Conservation (phyloP, 768 basidiomycete genomes). For the Hebeloma cylindrosporum region DNA sequence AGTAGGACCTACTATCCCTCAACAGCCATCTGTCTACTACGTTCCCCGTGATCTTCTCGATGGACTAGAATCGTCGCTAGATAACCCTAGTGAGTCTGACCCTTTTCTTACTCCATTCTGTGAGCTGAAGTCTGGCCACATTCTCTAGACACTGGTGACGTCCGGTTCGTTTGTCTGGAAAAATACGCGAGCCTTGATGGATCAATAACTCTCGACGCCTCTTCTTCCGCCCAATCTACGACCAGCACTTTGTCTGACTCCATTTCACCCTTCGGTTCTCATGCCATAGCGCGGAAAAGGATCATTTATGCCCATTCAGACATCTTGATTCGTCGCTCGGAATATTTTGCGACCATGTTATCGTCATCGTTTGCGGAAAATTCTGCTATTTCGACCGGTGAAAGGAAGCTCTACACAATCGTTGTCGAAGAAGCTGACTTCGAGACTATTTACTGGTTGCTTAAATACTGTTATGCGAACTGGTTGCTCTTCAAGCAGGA, state of each 20-base stretch:
- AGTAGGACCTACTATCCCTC: constrained; percentile 56
- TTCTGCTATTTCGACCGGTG: constrained; percentile 35
- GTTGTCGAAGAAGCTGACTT: constrained; percentile 81
- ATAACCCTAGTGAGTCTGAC: constrained; percentile 59
- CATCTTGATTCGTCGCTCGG: constrained; percentile 70
- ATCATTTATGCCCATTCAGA: constrained; percentile 79
- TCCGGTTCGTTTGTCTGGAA: constrained; percentile 75
- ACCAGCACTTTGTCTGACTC: constrained; percentile 44
- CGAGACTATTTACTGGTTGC: constrained; percentile 74
- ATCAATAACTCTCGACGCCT: constrained; percentile 10
- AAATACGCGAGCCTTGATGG: constrained; percentile 25
- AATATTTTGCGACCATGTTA: constrained; percentile 78
- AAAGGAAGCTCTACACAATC: constrained; percentile 60
- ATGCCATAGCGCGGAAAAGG: constrained; percentile 64
- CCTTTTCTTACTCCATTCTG: background rate
- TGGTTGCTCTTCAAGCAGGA: constrained; percentile 69
- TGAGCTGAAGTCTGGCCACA: background rate
- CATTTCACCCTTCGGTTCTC: constrained; percentile 41
- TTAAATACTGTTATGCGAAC: constrained; percentile 76
- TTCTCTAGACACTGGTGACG: constrained; percentile 66
- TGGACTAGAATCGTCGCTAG: constrained; percentile 68
- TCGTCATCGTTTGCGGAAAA: constrained; percentile 70
- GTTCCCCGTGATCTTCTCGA: constrained; percentile 67
- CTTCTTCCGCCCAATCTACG: constrained; percentile 18
- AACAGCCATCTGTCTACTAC: constrained; percentile 62